A percentile compares a stretch with the other conserved stretches of the same genome.
These are phyloP conservation scores for Solidago caesia DNA, from an alignment of 129 eudicot genomes.

Conservation along the genomic window DNA sequence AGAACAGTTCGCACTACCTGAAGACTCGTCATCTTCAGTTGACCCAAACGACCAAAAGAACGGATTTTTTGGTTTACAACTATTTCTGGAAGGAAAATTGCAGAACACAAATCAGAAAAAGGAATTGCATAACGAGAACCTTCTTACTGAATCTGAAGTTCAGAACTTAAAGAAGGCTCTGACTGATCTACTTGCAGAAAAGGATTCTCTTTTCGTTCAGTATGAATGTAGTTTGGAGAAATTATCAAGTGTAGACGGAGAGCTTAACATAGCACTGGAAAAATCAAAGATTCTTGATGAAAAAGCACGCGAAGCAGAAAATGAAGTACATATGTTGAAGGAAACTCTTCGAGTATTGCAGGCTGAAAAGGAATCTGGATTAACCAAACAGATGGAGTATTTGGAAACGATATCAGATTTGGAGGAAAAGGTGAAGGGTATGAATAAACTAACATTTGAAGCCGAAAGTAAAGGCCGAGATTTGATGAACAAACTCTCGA, in stretches of 20 bases:
- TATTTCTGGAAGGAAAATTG: slow-evolving; percentile 24
- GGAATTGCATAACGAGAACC: slow-evolving; percentile 37
- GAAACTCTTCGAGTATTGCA: slow-evolving; percentile 55
- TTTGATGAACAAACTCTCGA: slow-evolving; percentile 43
- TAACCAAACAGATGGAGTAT: slow-evolving; percentile 43
- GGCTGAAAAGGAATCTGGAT: slow-evolving; percentile 57
- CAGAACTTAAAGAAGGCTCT: slow-evolving; percentile 51
- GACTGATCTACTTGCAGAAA: slow-evolving; percentile 56
- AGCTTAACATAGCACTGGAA: slow-evolving; percentile 48
- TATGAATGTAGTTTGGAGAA: slow-evolving; percentile 59
- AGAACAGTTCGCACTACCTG: slow-evolving; percentile 44
- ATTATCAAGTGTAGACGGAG: slow-evolving; percentile 48
- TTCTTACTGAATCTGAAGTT: slow-evolving; percentile 54
- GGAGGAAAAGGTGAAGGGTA: slow-evolving; percentile 49
- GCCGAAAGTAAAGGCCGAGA: slow-evolving; percentile 45
- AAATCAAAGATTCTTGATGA: slow-evolving; percentile 46
- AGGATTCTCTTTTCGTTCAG: slow-evolving; percentile 47
- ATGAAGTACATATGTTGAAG: slow-evolving; percentile 53
- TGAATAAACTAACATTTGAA: slow-evolving; percentile 33
- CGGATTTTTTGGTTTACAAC: slow-evolving; percentile 10
- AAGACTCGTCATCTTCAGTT: slow-evolving; percentile 55
- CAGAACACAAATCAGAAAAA: slow-evolving; percentile 42
- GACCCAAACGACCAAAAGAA: slow-evolving; percentile 32
- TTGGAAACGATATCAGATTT: slow-evolving; percentile 53
- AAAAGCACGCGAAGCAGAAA: slow-evolving; percentile 50